These are phyloP conservation scores for Tilletiaria anomala DNA, from an alignment of 1,284 basidiomycete species.

Conservation along the genomic window DNA sequence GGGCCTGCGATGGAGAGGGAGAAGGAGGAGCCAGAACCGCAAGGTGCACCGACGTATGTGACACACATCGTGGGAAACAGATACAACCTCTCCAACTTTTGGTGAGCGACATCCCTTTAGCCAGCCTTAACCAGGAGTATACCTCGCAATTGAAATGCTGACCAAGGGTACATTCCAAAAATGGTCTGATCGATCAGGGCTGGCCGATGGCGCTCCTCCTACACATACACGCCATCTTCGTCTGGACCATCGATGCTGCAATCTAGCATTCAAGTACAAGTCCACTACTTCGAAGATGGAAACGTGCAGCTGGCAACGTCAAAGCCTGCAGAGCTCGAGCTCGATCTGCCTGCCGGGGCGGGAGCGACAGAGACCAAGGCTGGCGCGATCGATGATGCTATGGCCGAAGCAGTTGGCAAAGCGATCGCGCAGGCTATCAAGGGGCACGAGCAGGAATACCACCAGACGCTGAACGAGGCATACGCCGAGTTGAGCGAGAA, in stretches of 20 bases:
- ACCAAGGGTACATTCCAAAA: too few relatives aligned
- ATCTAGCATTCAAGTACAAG: constrained; percentile 8
- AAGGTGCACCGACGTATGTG: constrained; percentile 3
- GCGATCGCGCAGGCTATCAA: constrained; percentile 13
- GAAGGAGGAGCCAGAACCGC: constrained; percentile 2
- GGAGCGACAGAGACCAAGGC: neutral
- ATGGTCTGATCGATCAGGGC: too few relatives aligned
- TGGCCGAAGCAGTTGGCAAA: constrained; percentile 5
- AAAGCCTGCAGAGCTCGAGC: constrained; percentile 3
- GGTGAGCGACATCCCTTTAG: constrained; percentile 12
- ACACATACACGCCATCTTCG: constrained; percentile 1
- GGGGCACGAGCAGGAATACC: constrained; percentile 25
- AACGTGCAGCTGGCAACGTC: constrained; percentile 29
- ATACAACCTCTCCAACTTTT: constrained; percentile 37
- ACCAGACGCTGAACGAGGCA: constrained; percentile 12
- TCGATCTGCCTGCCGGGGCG: constrained; percentile 7
- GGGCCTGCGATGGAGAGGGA: constrained; percentile 1
- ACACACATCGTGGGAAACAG: constrained; percentile 33
- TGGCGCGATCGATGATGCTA: neutral
- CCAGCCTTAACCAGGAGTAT: too few relatives aligned
- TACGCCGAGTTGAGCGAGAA: constrained; percentile 23
- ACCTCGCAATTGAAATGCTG: too few relatives aligned
- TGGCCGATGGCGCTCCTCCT: constrained; percentile 4
- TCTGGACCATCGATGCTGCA: constrained; percentile 8
- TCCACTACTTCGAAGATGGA: constrained; percentile 39